phyloP scores from a whole-genome alignment of 2,329 filamentous ascomycete genomes.

The Aspergillus carbonarius region DNA sequence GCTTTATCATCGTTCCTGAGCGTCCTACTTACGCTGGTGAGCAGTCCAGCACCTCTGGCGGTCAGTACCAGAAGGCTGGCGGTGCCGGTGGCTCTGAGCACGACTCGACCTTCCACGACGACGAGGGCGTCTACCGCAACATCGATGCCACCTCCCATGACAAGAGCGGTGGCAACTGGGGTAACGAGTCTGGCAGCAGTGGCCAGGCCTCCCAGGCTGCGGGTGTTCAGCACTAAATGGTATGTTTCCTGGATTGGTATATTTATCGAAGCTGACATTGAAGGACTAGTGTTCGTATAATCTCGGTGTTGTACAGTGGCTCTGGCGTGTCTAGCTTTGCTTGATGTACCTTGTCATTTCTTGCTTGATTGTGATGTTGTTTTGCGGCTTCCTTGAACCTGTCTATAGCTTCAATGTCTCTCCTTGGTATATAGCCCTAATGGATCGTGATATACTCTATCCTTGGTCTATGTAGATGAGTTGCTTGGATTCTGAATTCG shows the following conservation, averaged over 20 bases:
- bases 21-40: neutral
- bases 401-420: neutral
- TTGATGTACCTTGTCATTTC: neutral
- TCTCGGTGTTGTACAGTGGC: neutral
- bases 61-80: neutral
- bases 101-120: neutral
- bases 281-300: too few relatives aligned
- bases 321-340: neutral
- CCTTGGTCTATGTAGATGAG: too few relatives aligned
- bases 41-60: neutral
- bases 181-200: neutral
- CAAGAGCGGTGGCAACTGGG: neutral
- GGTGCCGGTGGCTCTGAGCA: neutral
- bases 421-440: conserved; percentile 1
- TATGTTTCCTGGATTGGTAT: neutral
- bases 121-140: neutral
- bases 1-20: neutral
- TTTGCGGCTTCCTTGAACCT: conserved; percentile 1
- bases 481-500: too few relatives aligned
- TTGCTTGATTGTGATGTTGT: neutral
- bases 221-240: neutral
- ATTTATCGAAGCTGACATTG: too few relatives aligned
- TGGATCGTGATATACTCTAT: neutral
- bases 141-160: neutral
- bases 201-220: neutral